Base-by-base conservation (phyloP, 2,329 filamentous ascomycete species). In the Venturia carpophila region DNA sequence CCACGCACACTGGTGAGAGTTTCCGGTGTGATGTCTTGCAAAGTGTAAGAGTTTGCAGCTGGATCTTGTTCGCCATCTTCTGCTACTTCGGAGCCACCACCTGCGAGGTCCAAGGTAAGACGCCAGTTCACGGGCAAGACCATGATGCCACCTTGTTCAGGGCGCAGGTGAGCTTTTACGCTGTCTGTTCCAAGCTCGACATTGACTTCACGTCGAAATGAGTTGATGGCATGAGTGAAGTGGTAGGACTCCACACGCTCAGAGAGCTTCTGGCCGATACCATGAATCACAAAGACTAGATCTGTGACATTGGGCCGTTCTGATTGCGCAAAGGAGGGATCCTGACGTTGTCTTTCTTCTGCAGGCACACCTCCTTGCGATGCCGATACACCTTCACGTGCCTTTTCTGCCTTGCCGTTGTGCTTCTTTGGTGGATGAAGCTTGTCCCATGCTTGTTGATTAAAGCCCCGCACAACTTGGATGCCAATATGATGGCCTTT, bases 191-290 rank as follows among this genome's bases (percentile, higher is more conserved):
- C 84, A 47, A 96, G 82, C 73, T 99, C 92, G 62, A 92, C 80
- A 69, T 96, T 96, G 65, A 97, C 84, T 24, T 91, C 87, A 66
- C 92, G 84, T 15, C 94, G 86, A 70, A 99, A 94, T 0, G 87
- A 85, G 72, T 96, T 97, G 73, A 97, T 93, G 5, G 92, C 90
- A 74, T 97, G 93, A 0, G 94, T 99, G 71, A 99, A 99, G 74
- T 97, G 91, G 71, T 92, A 99, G 70, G 91, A 96, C 75, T 97
- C 93, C 67, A 97, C 91, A 15, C 92, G 83, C 73, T 99, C 92
- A 0, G 92, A 95, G 62, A 97, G 83, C 74, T 99, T 97, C 74
- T 99, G 94, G 0, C 94, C 94, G 68, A 99, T 97, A 1, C 94
- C 94, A 71, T 99, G 94, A 55, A 94, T 90, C 11, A 97, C 91